A percentile compares a stretch with the other conserved stretches of the same genome.
Conservation (phyloP, 129 eudicot genomes). For the Flaveria robusta region DNA sequence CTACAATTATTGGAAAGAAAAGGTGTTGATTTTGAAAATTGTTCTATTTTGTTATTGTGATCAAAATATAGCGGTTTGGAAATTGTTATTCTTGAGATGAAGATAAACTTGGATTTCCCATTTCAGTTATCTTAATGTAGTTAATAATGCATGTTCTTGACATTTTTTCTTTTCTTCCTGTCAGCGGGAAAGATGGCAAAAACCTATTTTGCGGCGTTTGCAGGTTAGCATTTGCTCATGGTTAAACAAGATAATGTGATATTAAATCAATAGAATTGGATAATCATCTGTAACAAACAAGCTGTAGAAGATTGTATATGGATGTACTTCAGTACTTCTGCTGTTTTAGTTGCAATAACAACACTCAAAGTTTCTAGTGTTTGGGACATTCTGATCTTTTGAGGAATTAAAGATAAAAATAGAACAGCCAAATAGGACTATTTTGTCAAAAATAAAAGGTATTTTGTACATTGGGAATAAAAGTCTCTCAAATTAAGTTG, state of each 20-base stretch:
- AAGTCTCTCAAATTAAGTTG: background rate
- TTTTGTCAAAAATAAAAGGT: background rate
- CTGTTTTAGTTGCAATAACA: background rate
- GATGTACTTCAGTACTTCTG: background rate
- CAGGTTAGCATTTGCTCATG: conserved; percentile 58
- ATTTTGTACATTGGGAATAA: background rate
- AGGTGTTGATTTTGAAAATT: conserved; percentile 48
- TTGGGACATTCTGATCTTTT: background rate
- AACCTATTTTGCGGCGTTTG: conserved; percentile 85
- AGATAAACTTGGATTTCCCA: conserved; percentile 2
- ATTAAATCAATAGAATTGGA: background rate
- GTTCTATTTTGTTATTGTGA: conserved; percentile 11
- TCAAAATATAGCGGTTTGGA: background rate
- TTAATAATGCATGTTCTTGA: conserved; percentile 12
- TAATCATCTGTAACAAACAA: background rate
- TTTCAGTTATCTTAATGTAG: conserved; percentile 4
- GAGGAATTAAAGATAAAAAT: background rate
- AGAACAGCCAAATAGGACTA: background rate
- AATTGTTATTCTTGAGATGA: conserved; percentile 6
- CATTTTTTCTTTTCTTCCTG: conserved; percentile 16
- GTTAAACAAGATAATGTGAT: conserved; percentile 2
- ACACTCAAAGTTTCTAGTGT: background rate
- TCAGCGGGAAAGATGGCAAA: conserved; percentile 90
- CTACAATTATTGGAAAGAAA: conserved; percentile 84
- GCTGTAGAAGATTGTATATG: background rate